A percentile compares a stretch with the other conserved stretches of the same genome.
These are phyloP conservation scores for Cyclotella sp. DNA, from an alignment of 108 stramenopile genomes.

Conservation along the genomic window DNA sequence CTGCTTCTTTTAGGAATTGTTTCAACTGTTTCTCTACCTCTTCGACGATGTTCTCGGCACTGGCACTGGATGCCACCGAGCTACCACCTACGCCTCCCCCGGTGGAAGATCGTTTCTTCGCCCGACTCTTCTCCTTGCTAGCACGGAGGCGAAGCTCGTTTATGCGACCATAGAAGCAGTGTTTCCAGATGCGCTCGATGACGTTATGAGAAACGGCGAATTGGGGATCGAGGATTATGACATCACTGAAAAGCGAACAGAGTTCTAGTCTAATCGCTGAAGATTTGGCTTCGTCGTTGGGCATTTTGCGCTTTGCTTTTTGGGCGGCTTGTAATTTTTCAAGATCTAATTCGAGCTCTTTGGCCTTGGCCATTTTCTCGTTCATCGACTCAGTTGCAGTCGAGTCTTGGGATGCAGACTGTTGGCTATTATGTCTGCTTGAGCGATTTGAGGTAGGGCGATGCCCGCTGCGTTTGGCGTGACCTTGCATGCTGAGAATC, in stretches of 20 bases:
- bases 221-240: constrained; percentile 64
- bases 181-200: constrained; percentile 69
- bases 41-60: constrained; percentile 17
- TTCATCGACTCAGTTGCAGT: constrained; percentile 36
- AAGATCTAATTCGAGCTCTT: constrained; percentile 26
- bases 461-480: background rate
- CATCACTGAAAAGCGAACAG: constrained; percentile 72
- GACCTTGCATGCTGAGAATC: too few relatives aligned
- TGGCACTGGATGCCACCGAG: constrained; percentile 4
- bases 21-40: constrained; percentile 50
- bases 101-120: constrained; percentile 20
- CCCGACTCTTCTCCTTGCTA: constrained; percentile 54
- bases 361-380: constrained; percentile 27
- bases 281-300: constrained; percentile 31
- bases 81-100: constrained; percentile 9
- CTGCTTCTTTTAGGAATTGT: constrained; percentile 66
- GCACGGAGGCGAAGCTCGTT: constrained; percentile 52
- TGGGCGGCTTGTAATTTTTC: constrained; percentile 12
- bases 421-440: background rate
- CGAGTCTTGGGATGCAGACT: constrained; percentile 22
- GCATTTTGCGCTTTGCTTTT: constrained; percentile 5
- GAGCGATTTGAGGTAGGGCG: background rate
- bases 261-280: constrained; percentile 54
- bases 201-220: constrained; percentile 55
- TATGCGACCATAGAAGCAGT: constrained; percentile 81